Evolutionary conservation across 2,329 filamentous ascomycete genomes (phyloP).

Genomic region (Cordyceps cicadae): DNA sequence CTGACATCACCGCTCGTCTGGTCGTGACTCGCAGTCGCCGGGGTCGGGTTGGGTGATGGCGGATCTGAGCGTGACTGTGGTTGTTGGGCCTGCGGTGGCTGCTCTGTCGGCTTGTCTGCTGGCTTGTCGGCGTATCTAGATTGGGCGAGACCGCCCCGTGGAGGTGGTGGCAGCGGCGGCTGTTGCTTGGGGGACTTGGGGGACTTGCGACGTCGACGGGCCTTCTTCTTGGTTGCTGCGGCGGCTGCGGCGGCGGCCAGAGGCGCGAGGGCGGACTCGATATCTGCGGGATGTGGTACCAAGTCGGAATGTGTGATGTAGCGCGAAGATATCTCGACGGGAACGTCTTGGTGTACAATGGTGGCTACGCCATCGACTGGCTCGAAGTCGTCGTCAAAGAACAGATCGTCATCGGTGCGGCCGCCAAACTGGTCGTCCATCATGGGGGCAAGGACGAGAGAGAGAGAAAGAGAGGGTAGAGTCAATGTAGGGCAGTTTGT

Average conservation of each 20-base stretch:
- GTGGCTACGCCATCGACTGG: conserved; percentile 35
- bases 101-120: conserved; percentile 23
- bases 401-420: conserved; percentile 54
- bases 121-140: conserved; percentile 29
- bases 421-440: conserved; percentile 57
- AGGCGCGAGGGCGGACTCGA: conserved; percentile 9
- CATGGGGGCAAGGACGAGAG: not conserved
- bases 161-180: conserved; percentile 15
- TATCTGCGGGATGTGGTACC: not conserved
- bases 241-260: not conserved
- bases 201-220: conserved; percentile 3
- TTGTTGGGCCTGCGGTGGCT: not conserved
- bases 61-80: not conserved
- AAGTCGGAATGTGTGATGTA: not conserved
- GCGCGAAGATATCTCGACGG: conserved; percentile 9
- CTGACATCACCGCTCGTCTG: not conserved
- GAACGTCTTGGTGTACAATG: conserved; percentile 9
- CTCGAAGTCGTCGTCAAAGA: conserved; percentile 56
- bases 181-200: not conserved
- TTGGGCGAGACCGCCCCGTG: conserved; percentile 19
- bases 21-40: not conserved
- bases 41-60: not conserved
- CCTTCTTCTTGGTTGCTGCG: conserved; percentile 10
- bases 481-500: not conserved
- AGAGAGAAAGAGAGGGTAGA: not conserved